Evolutionary conservation across 2,329 filamentous ascomycete genomes (phyloP).

Genomic region (Geosmithia flava): DNA sequence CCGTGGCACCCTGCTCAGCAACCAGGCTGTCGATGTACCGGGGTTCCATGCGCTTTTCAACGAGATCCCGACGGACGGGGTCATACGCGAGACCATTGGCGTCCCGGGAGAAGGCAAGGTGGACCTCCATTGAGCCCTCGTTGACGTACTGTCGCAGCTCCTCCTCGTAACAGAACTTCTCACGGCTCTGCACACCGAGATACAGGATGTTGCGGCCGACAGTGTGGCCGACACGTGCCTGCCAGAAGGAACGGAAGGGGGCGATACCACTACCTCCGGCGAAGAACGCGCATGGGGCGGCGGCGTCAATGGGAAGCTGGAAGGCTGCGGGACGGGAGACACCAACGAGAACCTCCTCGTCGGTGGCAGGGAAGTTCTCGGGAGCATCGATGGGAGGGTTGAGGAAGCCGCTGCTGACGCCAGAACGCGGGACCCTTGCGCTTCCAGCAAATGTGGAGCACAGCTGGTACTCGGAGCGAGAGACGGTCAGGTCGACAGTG

Average conservation of each 20-base stretch:
- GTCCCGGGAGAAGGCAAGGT: conserved; percentile 40
- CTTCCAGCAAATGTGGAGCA: conserved; percentile 25
- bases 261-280: conserved; percentile 41
- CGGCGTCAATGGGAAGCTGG: conserved; percentile 35
- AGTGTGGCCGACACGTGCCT: conserved; percentile 25
- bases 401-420: conserved; percentile 41
- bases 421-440: conserved; percentile 20
- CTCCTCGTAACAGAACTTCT: conserved; percentile 37
- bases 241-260: conserved; percentile 41
- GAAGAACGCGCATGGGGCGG: conserved; percentile 38
- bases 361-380: conserved; percentile 20
- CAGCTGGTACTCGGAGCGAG: conserved; percentile 36
- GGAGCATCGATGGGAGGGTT: conserved; percentile 23
- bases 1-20: conserved; percentile 33
- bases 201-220: conserved; percentile 35
- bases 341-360: conserved; percentile 37
- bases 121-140: conserved; percentile 35
- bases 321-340: conserved; percentile 38
- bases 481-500: conserved; percentile 37
- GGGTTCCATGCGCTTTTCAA: conserved; percentile 34
- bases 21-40: conserved; percentile 40
- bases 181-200: conserved; percentile 37
- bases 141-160: conserved; percentile 32
- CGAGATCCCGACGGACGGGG: conserved; percentile 22
- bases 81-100: conserved; percentile 33